Percentiles rank a stretch among this genome's conserved stretches.
Evolutionary conservation across 495 filamentous ascomycete species (phyloP).

Genomic region (Staphylotrichum longicolle): DNA sequence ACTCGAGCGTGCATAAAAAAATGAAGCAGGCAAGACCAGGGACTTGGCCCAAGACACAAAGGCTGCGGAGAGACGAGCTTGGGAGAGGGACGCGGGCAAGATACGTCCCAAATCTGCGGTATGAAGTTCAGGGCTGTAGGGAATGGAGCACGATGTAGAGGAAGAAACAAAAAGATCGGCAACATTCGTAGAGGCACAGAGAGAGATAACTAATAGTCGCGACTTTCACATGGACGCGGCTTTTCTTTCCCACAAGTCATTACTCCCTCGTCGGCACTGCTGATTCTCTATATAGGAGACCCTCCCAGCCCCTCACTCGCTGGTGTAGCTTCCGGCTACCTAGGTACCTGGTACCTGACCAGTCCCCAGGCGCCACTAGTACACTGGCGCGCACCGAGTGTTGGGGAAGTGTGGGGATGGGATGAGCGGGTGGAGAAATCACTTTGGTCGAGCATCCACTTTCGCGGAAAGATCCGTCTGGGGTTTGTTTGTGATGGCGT

Average conservation of each 20-base stretch:
- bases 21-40: background rate
- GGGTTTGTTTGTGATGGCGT: background rate
- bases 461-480: background rate
- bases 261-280: background rate
- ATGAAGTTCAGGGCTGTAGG: too few relatives aligned
- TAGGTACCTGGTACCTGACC: background rate
- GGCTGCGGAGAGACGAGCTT: too few relatives aligned
- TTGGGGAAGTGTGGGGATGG: conserved; percentile 4
- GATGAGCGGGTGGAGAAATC: background rate
- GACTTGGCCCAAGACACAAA: too few relatives aligned
- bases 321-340: background rate
- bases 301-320: background rate
- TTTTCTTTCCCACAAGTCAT: background rate
- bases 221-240: background rate
- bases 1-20: background rate
- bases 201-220: background rate
- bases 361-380: background rate
- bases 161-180: background rate
- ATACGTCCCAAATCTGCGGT: too few relatives aligned
- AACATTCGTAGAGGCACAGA: background rate
- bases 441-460: background rate
- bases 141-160: background rate
- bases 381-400: background rate
- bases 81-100: too few relatives aligned
- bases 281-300: background rate